Evolutionary conservation across 257 asterid genomes (phyloP), one percentile per base, ranked within the genome.

Genomic region (Rauvolfia tetraphylla): DNA sequence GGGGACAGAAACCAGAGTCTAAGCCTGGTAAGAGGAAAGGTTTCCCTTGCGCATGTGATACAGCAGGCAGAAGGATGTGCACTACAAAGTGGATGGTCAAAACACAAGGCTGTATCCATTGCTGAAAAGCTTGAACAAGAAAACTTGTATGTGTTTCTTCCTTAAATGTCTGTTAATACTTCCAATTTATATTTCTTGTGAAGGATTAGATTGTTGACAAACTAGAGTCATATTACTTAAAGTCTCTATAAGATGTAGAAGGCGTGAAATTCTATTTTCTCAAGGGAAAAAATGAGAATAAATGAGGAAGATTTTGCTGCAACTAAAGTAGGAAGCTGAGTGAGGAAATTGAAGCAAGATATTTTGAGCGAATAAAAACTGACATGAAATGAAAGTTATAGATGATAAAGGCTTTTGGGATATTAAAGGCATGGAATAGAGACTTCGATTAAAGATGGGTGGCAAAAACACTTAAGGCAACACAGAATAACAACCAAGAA

Each of bases 71-170:
- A 93, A 77, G 93, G 92, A 73, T 81, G 84, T 82, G 78, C 93
- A 0, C 92, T 79, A 67, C 93, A 85, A 63, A 76, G 76, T 79
- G 90, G 93, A 76, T 95, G 99, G 99, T 93, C 99, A 49, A 88
- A 86, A 77, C 91, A 87, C 69, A 95, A 91, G 79, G 97, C 97
- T 11, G 91, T 92, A 73, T 91, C 99, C 38, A 91, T 95, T 38
- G 99, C 99, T 51, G 97, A 92, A 79, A 95, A 95, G 86, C 96
- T 95, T 46, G 99, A 95, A 80, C 93, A 93, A 83, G 96, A 95
- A 84, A 95, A 95, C 81, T 75, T 95, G 99, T 95, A 84, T 22
- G 97, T 80, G 38, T 78, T 61, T 59, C 72, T 74, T 78, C 81
- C 58, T n/a, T 61, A 39, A 53, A 71, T 49, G 22, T 49, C 0